Evolutionary conservation across 768 basidiomycete species (phyloP).

Genomic region (Termitomyces titanicus): DNA sequence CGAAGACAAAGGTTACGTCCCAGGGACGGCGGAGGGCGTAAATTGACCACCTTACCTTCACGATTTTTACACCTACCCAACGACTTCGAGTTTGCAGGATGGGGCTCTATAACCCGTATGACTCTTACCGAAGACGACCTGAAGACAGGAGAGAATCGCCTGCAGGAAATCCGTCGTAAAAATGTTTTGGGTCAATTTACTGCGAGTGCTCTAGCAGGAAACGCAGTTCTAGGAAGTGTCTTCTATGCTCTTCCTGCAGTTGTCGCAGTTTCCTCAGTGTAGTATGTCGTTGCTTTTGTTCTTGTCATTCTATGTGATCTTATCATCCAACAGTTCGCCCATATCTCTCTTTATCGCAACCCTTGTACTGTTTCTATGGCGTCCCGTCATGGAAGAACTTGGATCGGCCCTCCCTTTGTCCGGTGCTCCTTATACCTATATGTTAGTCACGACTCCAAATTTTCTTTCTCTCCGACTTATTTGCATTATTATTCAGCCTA

Average conservation of each 20-base stretch:
- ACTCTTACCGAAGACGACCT: slow-evolving; percentile 42
- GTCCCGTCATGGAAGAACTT: slow-evolving; percentile 72
- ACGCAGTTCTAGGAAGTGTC: slow-evolving; percentile 63
- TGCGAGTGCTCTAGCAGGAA: slow-evolving; percentile 64
- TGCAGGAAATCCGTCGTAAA: slow-evolving; percentile 25
- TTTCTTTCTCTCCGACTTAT: not conserved
- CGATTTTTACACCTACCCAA: slow-evolving; percentile 59
- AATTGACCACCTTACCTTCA: slow-evolving; percentile 42
- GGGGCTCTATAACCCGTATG: slow-evolving; percentile 53
- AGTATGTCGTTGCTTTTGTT: slow-evolving; percentile 35
- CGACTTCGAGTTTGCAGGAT: slow-evolving; percentile 71
- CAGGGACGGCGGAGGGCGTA: slow-evolving; percentile 38
- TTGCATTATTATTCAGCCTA: slow-evolving; percentile 26
- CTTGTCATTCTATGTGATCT: not conserved
- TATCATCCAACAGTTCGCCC: slow-evolving; percentile 47
- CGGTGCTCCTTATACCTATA: slow-evolving; percentile 70
- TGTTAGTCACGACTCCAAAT: slow-evolving; percentile 33
- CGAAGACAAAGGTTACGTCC: slow-evolving; percentile 26
- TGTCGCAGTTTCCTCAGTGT: slow-evolving; percentile 56
- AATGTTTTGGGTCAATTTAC: slow-evolving; percentile 57
- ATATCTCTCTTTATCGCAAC: slow-evolving; percentile 65
- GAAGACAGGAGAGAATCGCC: slow-evolving; percentile 26
- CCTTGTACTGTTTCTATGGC: slow-evolving; percentile 63
- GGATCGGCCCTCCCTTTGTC: slow-evolving; percentile 65
- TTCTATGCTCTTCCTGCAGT: slow-evolving; percentile 71